Evolutionary conservation across 768 basidiomycete genomes (phyloP), one percentile per base, ranked within the genome.

Genomic region (Macrolepiota dolichaula): DNA sequence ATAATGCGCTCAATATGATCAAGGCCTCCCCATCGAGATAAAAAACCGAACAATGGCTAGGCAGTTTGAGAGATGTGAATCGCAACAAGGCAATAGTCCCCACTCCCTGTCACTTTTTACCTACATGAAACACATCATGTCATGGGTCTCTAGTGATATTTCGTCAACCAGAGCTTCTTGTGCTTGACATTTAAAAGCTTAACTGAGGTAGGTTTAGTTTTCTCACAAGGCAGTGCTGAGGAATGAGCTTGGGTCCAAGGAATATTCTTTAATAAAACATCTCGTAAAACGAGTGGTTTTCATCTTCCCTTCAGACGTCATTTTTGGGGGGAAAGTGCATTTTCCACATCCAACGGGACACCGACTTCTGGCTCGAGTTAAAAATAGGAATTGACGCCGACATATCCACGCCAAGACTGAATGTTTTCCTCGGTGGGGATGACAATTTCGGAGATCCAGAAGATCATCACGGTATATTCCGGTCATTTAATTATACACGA

Each of bases 371-470:
- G 52, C n/a, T 3, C 37, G 55, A 9, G 44, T 17, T 57, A 57
- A 38, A 40, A 25, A 46, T 49, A 42, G 27, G 19, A 32, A 58
- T 22, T 50, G 55, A 50, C 47, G n/a, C 44, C 22, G 55, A 50
- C 36, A 2, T 37, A 7, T 17, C 36, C 42, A 58, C 44, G 62
- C 62, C 62, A 59, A 63, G 62, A 40, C 35, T 9, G n/a, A n/a
- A 29, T 17, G 32, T 44, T 47, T 59, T 58, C 63, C 59, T 61
- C 60, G 59, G 63, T 61, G 49, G 42, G 52, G 32, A 64, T 51
- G 52, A 37, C 3, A n/a, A 24, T 25, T 44, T 57, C 60, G 54
- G 63, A 64, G 59, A 62, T 62, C 59, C 35, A 35, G 29, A 25
- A 51, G 52, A 54, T 54, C 12, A 51, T 62, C 51, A 53, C 50